Percentiles rank a stretch among this genome's conserved stretches.
Evolutionary conservation across 2,329 filamentous ascomycete genomes (phyloP).

Genomic region (Paecilomyces sp.): DNA sequence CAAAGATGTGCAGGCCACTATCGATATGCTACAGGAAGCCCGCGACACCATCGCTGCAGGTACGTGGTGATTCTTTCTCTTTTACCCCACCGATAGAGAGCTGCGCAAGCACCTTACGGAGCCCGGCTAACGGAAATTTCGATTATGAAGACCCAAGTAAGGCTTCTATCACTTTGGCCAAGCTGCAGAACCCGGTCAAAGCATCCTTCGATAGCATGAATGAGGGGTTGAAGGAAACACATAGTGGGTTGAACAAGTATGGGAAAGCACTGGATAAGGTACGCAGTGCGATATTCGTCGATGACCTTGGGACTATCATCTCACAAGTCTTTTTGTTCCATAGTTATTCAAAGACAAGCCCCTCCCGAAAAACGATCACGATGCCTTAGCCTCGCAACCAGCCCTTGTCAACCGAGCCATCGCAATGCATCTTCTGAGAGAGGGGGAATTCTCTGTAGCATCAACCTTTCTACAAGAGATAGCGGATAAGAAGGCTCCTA

Average conservation of each 20-base stretch:
- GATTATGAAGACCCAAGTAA: constrained; percentile 56
- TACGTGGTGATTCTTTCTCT: constrained; percentile 32
- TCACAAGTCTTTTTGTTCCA: constrained; percentile 1
- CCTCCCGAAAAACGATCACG: constrained; percentile 68
- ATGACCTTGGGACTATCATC: constrained; percentile 1
- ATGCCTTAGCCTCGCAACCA: constrained; percentile 68
- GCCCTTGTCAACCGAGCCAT: constrained; percentile 85
- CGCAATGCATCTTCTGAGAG: constrained; percentile 89
- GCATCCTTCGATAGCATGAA: constrained; percentile 72
- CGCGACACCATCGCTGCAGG: constrained; percentile 66
- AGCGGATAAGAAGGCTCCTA: constrained; percentile 36
- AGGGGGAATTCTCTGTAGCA: constrained; percentile 87
- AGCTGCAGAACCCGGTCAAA: constrained; percentile 79
- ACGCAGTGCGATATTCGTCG: constrained; percentile 10
- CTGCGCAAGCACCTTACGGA: constrained; percentile 8
- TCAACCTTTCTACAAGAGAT: constrained; percentile 76
- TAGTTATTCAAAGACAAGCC: constrained; percentile 62
- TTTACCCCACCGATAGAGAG: neutral
- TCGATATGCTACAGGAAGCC: constrained; percentile 67
- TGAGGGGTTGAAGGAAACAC: constrained; percentile 73
- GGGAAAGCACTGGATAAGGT: constrained; percentile 80
- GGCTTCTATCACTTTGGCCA: constrained; percentile 68
- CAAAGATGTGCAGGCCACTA: constrained; percentile 73
- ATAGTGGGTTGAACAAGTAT: constrained; percentile 75
- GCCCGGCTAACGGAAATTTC: neutral